phyloP scores from a whole-genome alignment of 2,329 filamentous ascomycete species.

The Fonsecaea pedrosoi region DNA sequence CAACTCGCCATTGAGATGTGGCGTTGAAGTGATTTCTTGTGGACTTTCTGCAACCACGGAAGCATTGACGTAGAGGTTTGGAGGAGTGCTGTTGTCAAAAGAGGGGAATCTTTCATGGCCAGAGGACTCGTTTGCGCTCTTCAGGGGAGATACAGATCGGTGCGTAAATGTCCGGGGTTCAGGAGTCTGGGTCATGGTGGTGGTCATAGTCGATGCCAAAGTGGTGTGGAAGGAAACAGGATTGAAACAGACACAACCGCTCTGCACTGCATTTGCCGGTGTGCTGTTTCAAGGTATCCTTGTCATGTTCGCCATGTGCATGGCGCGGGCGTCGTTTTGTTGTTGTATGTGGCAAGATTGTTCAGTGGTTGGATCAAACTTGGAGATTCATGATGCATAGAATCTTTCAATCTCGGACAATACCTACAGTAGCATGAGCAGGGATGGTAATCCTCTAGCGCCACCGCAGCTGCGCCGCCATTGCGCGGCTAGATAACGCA shows the following conservation, averaged over 20 bases:
- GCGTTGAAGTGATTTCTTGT: slow-evolving; percentile 40
- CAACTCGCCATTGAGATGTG: slow-evolving; percentile 49
- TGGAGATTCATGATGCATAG: slow-evolving; percentile 9
- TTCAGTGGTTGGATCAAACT: slow-evolving; percentile 1
- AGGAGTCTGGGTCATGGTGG: slow-evolving; percentile 40
- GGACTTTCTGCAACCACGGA: slow-evolving; percentile 37
- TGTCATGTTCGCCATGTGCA: slow-evolving; percentile 18
- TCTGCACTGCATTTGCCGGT: slow-evolving; percentile 13
- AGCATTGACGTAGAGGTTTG: slow-evolving; percentile 41
- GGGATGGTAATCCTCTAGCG: slow-evolving; percentile 7
- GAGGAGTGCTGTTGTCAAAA: slow-evolving; percentile 41
- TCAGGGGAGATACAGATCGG: slow-evolving; percentile 37
- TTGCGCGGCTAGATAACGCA: slow-evolving; percentile 24
- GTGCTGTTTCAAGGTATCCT: slow-evolving; percentile 18
- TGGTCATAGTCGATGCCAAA: slow-evolving; percentile 33
- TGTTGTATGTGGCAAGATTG: background rate
- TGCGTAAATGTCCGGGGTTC: slow-evolving; percentile 36
- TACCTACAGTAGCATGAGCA: slow-evolving; percentile 9
- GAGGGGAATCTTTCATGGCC: slow-evolving; percentile 53
- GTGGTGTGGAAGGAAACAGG: slow-evolving; percentile 24
- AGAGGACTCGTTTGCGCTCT: slow-evolving; percentile 41
- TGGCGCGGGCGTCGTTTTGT: slow-evolving; percentile 6
- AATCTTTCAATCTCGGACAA: slow-evolving; percentile 18
- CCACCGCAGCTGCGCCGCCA: slow-evolving; percentile 7
- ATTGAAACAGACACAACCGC: slow-evolving; percentile 7